A percentile compares a stretch with the other conserved stretches of the same genome.
Evolutionary conservation across 208 protist genomes (phyloP).

Genomic region (Zelonia costaricensis): DNA sequence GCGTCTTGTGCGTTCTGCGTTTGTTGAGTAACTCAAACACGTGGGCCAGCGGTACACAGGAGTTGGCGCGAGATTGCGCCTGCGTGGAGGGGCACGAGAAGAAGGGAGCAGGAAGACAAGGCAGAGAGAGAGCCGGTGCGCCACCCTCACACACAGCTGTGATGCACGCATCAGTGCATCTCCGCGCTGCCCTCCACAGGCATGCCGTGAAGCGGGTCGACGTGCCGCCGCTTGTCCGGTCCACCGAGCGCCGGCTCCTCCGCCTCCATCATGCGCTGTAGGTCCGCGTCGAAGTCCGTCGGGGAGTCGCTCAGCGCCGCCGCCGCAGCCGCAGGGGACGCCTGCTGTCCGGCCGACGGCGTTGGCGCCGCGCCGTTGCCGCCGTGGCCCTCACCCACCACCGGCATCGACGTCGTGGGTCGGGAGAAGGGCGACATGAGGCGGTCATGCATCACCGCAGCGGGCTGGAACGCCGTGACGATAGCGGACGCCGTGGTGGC

Average conservation of each 20-base stretch:
- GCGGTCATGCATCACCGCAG: background rate
- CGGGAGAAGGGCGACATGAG: constrained; percentile 13
- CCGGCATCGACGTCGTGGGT: background rate
- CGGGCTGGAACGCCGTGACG: constrained; percentile 18
- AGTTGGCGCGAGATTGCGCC: too few relatives aligned
- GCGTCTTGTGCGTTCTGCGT: too few relatives aligned
- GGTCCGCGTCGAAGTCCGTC: background rate
- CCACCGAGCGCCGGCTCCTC: background rate
- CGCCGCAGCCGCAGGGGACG: background rate
- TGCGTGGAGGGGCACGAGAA: too few relatives aligned
- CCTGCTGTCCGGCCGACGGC: background rate
- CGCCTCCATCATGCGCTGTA: background rate
- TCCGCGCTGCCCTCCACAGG: too few relatives aligned
- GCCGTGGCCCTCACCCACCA: too few relatives aligned
- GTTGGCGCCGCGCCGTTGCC: background rate
- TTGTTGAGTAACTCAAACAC: too few relatives aligned
- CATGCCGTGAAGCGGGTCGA: too few relatives aligned
- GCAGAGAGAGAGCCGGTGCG: too few relatives aligned
- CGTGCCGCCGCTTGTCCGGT: background rate
- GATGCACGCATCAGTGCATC: too few relatives aligned
- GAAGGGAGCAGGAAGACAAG: too few relatives aligned
- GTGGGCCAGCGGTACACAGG: too few relatives aligned
- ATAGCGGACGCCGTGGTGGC: constrained; percentile 4
- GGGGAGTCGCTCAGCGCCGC: background rate
- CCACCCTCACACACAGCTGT: too few relatives aligned